Percentiles rank a stretch among this genome's conserved stretches.
Conservation (phyloP, 164 flowering plant genomes). For the Amborella trichopoda region DNA sequence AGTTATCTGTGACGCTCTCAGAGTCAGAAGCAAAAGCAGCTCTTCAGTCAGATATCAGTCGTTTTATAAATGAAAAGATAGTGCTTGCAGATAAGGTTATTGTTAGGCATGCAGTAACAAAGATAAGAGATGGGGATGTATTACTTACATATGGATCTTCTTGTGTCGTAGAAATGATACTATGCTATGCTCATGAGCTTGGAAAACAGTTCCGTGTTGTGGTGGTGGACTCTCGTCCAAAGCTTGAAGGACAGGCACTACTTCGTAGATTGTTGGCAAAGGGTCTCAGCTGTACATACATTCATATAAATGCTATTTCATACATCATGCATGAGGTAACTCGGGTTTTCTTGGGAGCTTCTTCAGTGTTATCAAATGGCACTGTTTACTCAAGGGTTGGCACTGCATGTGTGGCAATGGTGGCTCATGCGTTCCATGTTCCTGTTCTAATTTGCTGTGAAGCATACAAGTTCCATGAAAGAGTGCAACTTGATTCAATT, state of each 20-base stretch:
- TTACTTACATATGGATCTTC: conserved; percentile 81
- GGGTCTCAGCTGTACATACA: conserved; percentile 81
- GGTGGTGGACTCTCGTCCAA: conserved; percentile 89
- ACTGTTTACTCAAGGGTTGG: conserved; percentile 93
- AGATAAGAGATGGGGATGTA: conserved; percentile 87
- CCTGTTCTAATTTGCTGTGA: conserved; percentile 91
- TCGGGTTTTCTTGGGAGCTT: conserved; percentile 76
- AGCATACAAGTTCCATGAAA: conserved; percentile 87
- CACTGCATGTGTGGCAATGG: conserved; percentile 91
- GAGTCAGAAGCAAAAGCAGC: conserved; percentile 75
- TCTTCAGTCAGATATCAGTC: conserved; percentile 58
- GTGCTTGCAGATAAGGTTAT: conserved; percentile 74
- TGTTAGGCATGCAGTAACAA: conserved; percentile 79
- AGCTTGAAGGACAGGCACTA: conserved; percentile 67
- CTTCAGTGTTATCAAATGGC: conserved; percentile 83
- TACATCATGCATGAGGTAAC: conserved; percentile 93
- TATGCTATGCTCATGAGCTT: conserved; percentile 75
- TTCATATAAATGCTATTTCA: conserved; percentile 82
- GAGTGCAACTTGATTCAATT: conserved; percentile 94
- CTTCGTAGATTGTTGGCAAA: conserved; percentile 65
- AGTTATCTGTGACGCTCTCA: conserved; percentile 46
- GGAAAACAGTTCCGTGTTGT: conserved; percentile 81
- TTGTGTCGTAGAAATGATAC: conserved; percentile 72
- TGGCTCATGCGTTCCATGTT: conserved; percentile 76
- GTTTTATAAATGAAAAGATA: conserved; percentile 76